Evolutionary conservation across 2,329 filamentous ascomycete genomes (phyloP).

Genomic region (Furcasterigmium sp.): DNA sequence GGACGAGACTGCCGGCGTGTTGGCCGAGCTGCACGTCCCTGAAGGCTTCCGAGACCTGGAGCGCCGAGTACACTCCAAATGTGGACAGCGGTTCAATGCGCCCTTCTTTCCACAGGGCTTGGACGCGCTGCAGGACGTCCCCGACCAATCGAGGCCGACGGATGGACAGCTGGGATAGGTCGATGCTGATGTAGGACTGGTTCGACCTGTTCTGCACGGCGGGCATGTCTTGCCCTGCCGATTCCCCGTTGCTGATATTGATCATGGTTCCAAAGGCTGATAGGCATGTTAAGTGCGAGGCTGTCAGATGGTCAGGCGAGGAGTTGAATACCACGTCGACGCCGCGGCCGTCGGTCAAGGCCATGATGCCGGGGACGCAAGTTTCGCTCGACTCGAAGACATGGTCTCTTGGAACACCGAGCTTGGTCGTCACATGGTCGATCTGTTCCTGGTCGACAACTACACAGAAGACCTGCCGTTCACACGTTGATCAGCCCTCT

Average conservation of each 20-base stretch:
- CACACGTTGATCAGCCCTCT: conserved; percentile 7
- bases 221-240: conserved; percentile 23
- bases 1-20: conserved; percentile 35
- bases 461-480: conserved; percentile 21
- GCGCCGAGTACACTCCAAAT: conserved; percentile 14
- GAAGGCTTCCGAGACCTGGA: conserved; percentile 28
- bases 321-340: conserved; percentile 17
- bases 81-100: conserved; percentile 10
- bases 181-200: too few species aligned
- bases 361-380: conserved; percentile 16
- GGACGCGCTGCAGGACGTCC: conserved; percentile 19
- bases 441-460: conserved; percentile 24
- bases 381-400: conserved; percentile 22
- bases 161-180: too few species aligned
- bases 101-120: conserved; percentile 24
- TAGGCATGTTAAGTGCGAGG: conserved; percentile 23
- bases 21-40: conserved; percentile 30
- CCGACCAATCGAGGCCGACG: conserved; percentile 16
- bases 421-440: conserved; percentile 17
- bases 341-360: conserved; percentile 14
- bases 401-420: conserved; percentile 19
- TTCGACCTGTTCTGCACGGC: conserved; percentile 25
- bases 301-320: conserved; percentile 13
- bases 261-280: conserved; percentile 30
- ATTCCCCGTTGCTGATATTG: conserved; percentile 32